Percentiles rank a stretch among this genome's conserved stretches.
phyloP scores from a whole-genome alignment of 2,329 filamentous ascomycete species.

The Clonostachys byssicola region DNA sequence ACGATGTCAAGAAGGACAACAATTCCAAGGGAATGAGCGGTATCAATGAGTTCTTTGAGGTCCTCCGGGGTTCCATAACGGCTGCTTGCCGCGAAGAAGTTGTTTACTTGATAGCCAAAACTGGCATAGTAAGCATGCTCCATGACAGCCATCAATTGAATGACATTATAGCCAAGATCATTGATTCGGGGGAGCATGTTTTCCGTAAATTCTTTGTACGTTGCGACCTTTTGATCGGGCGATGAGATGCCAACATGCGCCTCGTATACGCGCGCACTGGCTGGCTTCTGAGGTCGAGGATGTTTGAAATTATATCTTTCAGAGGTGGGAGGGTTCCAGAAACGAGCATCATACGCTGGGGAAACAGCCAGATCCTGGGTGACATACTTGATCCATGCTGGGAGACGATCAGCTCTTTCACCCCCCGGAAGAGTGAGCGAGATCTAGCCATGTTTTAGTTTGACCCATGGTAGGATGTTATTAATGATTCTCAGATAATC shows the following conservation, averaged over 20 bases:
- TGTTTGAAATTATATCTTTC: slow-evolving; percentile 86
- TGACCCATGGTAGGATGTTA: not conserved
- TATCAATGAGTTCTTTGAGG: slow-evolving; percentile 93
- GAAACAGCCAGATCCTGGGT: slow-evolving; percentile 90
- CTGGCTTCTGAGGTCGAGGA: slow-evolving; percentile 73
- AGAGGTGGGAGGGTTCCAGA: slow-evolving; percentile 85
- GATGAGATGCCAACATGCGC: slow-evolving; percentile 98
- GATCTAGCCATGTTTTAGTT: slow-evolving; percentile 50
- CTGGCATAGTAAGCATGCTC: slow-evolving; percentile 99
- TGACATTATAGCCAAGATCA: slow-evolving; percentile 89
- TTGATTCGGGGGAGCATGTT: slow-evolving; percentile 91
- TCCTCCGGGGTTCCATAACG: slow-evolving; percentile 92
- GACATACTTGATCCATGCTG: slow-evolving; percentile 96
- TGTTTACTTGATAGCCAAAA: slow-evolving; percentile 98
- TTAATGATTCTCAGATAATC: slow-evolving; percentile 5
- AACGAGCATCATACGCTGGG: slow-evolving; percentile 88
- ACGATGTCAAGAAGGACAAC: slow-evolving; percentile 92
- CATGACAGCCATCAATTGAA: slow-evolving; percentile 99
- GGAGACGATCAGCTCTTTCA: slow-evolving; percentile 80
- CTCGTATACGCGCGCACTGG: slow-evolving; percentile 90
- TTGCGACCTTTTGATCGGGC: slow-evolving; percentile 81
- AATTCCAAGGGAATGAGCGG: slow-evolving; percentile 85
- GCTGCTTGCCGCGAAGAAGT: slow-evolving; percentile 96
- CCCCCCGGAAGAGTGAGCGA: slow-evolving; percentile 76
- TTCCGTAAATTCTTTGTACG: slow-evolving; percentile 95